These are phyloP conservation scores for Komagataella mondaviorum DNA, from an alignment of 805 yeast genomes.

Conservation along the genomic window DNA sequence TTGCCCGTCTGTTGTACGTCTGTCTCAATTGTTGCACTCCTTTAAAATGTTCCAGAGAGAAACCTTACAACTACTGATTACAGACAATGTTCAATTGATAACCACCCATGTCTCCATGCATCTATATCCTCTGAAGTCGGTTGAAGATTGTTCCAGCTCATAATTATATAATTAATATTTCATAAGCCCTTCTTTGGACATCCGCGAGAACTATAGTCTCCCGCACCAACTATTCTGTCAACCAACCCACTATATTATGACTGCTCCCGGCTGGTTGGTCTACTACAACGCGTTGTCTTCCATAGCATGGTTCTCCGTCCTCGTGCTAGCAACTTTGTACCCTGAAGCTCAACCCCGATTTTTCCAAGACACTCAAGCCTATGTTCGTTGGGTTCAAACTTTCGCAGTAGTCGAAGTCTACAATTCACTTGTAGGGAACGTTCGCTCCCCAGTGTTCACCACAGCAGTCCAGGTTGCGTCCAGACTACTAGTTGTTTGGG, in stretches of 20 bases:
- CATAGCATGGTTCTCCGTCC: slow-evolving; percentile 6
- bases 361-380: slow-evolving; percentile 41
- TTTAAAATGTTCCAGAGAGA: too few relatives aligned
- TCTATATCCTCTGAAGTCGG: too few relatives aligned
- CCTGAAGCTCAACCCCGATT: slow-evolving; percentile 49
- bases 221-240: not conserved
- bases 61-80: too few relatives aligned
- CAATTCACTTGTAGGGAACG: slow-evolving; percentile 69
- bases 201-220: too few relatives aligned
- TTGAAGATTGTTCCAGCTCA: too few relatives aligned
- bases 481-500: slow-evolving; percentile 69
- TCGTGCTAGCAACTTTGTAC: not conserved
- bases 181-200: too few relatives aligned
- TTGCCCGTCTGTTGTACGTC: too few relatives aligned
- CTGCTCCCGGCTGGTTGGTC: not conserved
- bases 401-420: slow-evolving; percentile 70
- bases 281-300: not conserved
- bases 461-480: slow-evolving; percentile 83
- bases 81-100: too few relatives aligned
- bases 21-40: too few relatives aligned
- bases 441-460: slow-evolving; percentile 74
- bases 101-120: too few relatives aligned
- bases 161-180: too few relatives aligned
- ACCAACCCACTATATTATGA: not conserved
- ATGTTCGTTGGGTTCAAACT: slow-evolving; percentile 59